Base-by-base conservation (phyloP, 2,329 filamentous ascomycete genomes). In the Delphinella strobiligena region DNA sequence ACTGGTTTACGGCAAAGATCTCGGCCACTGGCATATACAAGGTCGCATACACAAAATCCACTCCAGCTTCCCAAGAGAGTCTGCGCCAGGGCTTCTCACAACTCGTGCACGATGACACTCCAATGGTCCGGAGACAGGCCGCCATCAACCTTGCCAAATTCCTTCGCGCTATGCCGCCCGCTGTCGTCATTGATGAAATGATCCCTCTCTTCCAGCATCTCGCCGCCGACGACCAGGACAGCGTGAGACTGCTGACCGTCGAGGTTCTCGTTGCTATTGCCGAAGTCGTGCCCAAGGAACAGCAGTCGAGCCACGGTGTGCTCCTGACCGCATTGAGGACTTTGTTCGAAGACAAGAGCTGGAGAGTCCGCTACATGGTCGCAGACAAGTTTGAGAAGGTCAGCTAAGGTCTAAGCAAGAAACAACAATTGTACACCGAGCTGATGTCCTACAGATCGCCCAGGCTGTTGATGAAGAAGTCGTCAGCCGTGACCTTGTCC, bases 1-100 rank as follows among this genome's bases (percentile, higher is more conserved):
- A 98, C 67, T 98, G 91, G 91, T 98, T 98, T 65, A 98, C 91
- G 42, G 96, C 91, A 49, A 98, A 96, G 69, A 91, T 98, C 49
- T 98, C 91, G 22, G 91, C 89, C 47, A 94, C 89, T 49, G 91
- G 91, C 47, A 81, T 98, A 47, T 98, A 89, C 69, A 91, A 84
- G 60, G 77, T 80, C 36, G 89, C 91, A 49, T 98, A 98, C 71
- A 82, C 80, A 55, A 93, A 93, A 70, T 86, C 91, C 44, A 82
- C 86, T 40, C 74, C 81, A 37, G 73, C 79, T n/a, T 78, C 88
- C 50, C 91, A 98, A 67, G 86, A 94, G 66, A 81, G 80, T 53
- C 79, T 98, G 44, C 78, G 91, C 56, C 81, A 89, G 63, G 86
- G 95, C 56, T 98, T 96, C 54, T 80, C 83, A 44, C 78, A 84